These are phyloP conservation scores for Solanum infundibuliforme DNA, from an alignment of 257 asterid genomes.

Conservation along the genomic window DNA sequence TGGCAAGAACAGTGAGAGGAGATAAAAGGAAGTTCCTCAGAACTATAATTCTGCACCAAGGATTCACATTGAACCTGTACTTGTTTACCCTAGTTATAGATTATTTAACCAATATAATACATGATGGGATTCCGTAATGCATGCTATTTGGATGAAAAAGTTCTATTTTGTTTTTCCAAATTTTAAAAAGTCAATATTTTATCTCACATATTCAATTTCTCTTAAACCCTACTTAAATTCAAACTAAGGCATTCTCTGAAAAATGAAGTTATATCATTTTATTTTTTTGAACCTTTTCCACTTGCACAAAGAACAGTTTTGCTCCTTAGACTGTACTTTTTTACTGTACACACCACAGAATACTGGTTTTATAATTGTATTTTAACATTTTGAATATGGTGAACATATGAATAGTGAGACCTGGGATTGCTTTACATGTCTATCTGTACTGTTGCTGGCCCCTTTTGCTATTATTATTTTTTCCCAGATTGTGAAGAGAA, in stretches of 20 bases:
- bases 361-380: background rate
- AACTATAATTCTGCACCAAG: no score
- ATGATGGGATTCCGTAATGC: background rate
- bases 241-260: background rate
- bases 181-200: background rate
- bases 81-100: background rate
- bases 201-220: background rate
- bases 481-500: background rate
- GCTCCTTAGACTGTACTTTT: background rate
- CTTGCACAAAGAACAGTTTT: background rate
- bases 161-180: background rate
- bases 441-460: background rate
- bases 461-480: background rate
- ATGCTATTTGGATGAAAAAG: background rate
- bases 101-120: background rate
- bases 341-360: background rate
- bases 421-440: background rate
- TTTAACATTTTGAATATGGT: background rate
- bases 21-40: no score
- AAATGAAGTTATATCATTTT: background rate
- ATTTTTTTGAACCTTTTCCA: background rate
- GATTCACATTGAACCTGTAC: background rate
- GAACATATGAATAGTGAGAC: background rate
- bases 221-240: background rate
- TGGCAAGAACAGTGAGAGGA: background rate